A percentile compares a stretch with the other conserved stretches of the same genome.
These are phyloP conservation scores for Colletotrichum liaoningense DNA, from an alignment of 2,329 filamentous ascomycete species.

Conservation along the genomic window DNA sequence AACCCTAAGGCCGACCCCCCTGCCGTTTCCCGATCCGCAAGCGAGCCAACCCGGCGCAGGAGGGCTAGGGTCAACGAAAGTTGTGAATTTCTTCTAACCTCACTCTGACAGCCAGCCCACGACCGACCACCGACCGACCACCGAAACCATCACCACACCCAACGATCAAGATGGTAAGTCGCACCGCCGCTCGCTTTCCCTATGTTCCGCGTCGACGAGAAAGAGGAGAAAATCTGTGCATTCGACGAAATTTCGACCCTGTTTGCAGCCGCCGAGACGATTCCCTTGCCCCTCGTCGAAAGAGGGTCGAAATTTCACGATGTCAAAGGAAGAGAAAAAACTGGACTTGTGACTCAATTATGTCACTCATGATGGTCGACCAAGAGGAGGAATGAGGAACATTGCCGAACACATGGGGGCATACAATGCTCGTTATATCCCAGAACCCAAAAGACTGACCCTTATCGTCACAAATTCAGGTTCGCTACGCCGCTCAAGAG, in stretches of 20 bases:
- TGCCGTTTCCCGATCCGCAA: constrained; percentile 52
- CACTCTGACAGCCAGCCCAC: constrained; percentile 43
- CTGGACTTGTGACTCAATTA: neutral
- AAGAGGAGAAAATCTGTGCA: neutral
- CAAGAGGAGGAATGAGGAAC: constrained; percentile 9
- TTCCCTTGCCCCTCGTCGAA: neutral
- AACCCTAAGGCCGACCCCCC: constrained; percentile 50
- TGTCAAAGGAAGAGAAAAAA: constrained; percentile 3
- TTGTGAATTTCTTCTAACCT: constrained; percentile 57
- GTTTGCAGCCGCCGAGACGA: constrained; percentile 2
- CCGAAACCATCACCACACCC: constrained; percentile 64
- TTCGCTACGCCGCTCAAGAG: constrained; percentile 95
- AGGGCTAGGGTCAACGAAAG: constrained; percentile 52
- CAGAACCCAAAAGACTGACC: constrained; percentile 33
- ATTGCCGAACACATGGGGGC: neutral
- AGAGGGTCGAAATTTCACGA: constrained; percentile 9
- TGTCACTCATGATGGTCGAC: constrained; percentile 38
- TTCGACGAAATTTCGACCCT: neutral
- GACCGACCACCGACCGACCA: constrained; percentile 53
- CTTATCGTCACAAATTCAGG: constrained; percentile 60
- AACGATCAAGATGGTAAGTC: constrained; percentile 69
- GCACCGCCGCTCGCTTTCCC: constrained; percentile 39
- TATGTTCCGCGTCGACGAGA: neutral
- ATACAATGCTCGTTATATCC: neutral
- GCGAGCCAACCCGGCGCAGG: constrained; percentile 54